Evolutionary conservation across 192 early-diverging fungal genomes (phyloP).

Genomic region (Coemansia sp.): DNA sequence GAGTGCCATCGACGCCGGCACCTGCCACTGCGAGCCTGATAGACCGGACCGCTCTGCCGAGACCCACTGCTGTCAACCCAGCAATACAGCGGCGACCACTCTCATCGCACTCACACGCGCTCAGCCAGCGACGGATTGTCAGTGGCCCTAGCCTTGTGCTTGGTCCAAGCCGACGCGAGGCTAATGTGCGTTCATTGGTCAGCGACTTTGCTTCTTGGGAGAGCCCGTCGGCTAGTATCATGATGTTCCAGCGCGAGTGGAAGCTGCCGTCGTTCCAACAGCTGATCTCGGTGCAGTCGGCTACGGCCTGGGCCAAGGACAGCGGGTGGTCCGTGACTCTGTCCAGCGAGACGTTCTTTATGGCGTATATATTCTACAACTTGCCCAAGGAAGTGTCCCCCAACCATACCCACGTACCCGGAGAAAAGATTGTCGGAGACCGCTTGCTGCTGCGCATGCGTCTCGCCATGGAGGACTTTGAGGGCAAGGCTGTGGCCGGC

Average conservation of each 20-base stretch:
- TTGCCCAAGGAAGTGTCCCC: constrained; percentile 40
- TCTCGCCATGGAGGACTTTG: constrained; percentile 55
- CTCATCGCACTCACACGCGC: constrained; percentile 52
- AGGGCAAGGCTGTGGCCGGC: constrained; percentile 38
- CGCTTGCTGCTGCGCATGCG: constrained; percentile 58
- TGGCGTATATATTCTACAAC: constrained; percentile 56
- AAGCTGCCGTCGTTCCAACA: constrained; percentile 60
- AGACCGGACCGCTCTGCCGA: constrained; percentile 11
- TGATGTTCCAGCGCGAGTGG: constrained; percentile 62
- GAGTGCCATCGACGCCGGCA: constrained; percentile 11
- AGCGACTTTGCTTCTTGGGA: constrained; percentile 58
- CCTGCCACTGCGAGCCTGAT: constrained; percentile 21
- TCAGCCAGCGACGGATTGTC: constrained; percentile 29
- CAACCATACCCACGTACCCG: constrained; percentile 22
- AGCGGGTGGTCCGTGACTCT: constrained; percentile 53
- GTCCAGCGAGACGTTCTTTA: constrained; percentile 56
- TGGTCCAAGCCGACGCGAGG: constrained; percentile 41
- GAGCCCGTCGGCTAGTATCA: constrained; percentile 54
- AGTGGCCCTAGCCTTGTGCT: constrained; percentile 27
- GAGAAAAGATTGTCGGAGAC: constrained; percentile 50
- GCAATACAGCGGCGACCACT: constrained; percentile 33
- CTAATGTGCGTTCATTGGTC: constrained; percentile 46
- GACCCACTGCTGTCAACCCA: constrained; percentile 18
- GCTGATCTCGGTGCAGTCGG: constrained; percentile 43
- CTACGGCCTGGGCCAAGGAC: constrained; percentile 51